A percentile compares a stretch with the other conserved stretches of the same genome.
Conservation (phyloP, 164 flowering plant species). For the Chimonanthus salicifolius region DNA sequence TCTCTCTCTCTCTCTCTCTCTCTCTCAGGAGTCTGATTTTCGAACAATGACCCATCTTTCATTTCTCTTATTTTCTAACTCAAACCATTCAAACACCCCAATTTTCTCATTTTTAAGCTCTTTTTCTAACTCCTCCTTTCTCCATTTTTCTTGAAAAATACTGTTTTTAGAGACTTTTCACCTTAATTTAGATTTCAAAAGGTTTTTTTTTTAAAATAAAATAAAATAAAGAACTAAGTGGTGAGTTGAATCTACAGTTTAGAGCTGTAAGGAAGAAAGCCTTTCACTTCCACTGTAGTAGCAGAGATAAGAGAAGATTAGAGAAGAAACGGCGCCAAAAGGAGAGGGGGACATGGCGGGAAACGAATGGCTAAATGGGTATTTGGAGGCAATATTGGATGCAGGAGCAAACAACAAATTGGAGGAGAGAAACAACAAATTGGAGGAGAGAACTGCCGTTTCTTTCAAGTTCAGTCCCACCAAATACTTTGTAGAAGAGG, state of each 20-base stretch:
- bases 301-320: no score
- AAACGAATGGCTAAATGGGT: constrained; percentile 83
- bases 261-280: no score
- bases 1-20: background rate
- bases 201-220: background rate
- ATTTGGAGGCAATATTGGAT: constrained; percentile 77
- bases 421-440: background rate
- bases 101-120: background rate
- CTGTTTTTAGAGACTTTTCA: background rate
- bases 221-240: background rate
- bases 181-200: background rate
- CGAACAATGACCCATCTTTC: background rate
- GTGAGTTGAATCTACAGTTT: no score
- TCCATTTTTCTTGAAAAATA: no score
- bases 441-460: constrained; percentile 9
- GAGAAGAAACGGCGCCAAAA: no score
- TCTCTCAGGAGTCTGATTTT: no score
- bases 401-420: constrained; percentile 27
- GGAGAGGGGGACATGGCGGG: constrained; percentile 40
- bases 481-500: constrained; percentile 55
- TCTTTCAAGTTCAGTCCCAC: constrained; percentile 36
- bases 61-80: background rate
- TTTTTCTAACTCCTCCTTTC: background rate
- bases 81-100: background rate
- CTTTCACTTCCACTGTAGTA: no score